phyloP scores from a whole-genome alignment of 2,329 filamentous ascomycete genomes.

The Macrophomina tecta region DNA sequence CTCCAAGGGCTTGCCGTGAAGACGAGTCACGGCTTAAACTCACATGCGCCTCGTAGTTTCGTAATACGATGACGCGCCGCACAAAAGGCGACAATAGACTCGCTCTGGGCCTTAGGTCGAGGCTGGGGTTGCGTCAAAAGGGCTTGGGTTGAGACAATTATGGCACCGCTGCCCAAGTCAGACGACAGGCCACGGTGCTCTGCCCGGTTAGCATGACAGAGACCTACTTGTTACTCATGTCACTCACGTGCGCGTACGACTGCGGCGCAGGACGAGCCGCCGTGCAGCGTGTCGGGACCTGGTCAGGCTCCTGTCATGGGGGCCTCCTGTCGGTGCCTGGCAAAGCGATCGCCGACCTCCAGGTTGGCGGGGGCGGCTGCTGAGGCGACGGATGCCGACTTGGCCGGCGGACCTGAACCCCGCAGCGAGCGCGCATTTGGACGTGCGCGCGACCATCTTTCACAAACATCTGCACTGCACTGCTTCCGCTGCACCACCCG shows the following conservation, averaged over 20 bases:
- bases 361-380: slow-evolving; percentile 10
- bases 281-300: not conserved
- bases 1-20: not conserved
- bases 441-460: slow-evolving; percentile 20
- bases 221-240: too few relatives aligned
- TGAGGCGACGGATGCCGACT: slow-evolving; percentile 17
- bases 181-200: not conserved
- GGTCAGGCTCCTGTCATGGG: not conserved
- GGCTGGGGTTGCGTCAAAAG: not conserved
- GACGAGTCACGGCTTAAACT: not conserved
- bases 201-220: not conserved
- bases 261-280: not conserved
- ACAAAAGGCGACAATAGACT: not conserved
- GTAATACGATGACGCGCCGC: not conserved
- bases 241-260: slow-evolving; percentile 1
- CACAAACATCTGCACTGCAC: slow-evolving; percentile 22
- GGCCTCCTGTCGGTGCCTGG: slow-evolving; percentile 9
- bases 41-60: slow-evolving; percentile 5
- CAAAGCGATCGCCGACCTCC: slow-evolving; percentile 5
- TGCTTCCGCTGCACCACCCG: not conserved
- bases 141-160: not conserved
- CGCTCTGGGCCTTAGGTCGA: not conserved
- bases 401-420: not conserved
- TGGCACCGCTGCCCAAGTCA: not conserved
- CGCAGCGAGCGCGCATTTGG: slow-evolving; percentile 1